Evolutionary conservation across 1,139 yeast species (phyloP).

Genomic region (Lodderomyces elongisporus): DNA sequence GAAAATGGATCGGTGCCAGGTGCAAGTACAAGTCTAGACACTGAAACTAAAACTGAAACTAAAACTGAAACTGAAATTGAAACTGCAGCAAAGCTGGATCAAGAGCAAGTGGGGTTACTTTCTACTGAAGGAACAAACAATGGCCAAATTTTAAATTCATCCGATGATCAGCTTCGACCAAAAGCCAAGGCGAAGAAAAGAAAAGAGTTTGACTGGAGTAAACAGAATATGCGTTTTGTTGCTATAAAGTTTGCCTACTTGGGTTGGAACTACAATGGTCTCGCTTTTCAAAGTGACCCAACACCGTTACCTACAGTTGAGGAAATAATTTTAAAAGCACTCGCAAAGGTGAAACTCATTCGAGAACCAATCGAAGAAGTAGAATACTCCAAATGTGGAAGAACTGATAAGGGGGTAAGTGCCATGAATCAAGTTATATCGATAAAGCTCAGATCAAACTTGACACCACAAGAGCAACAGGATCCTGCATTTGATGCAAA

Average conservation of each 20-base stretch:
- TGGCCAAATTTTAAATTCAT: not conserved
- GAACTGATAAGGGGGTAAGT: slow-evolving; percentile 96
- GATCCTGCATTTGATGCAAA: slow-evolving; percentile 49
- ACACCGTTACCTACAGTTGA: slow-evolving; percentile 89
- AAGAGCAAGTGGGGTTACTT: no score
- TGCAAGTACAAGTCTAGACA: not conserved
- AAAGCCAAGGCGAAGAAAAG: slow-evolving; percentile 19
- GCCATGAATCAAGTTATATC: slow-evolving; percentile 95
- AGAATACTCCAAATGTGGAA: slow-evolving; percentile 84
- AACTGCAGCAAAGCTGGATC: slow-evolving; percentile 1
- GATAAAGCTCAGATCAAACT: slow-evolving; percentile 63
- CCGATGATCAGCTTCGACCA: not conserved
- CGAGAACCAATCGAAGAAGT: slow-evolving; percentile 58
- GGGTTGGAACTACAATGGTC: slow-evolving; percentile 93
- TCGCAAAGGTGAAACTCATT: slow-evolving; percentile 63
- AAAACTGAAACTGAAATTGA: no score
- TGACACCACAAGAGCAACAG: slow-evolving; percentile 54
- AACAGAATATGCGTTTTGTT: slow-evolving; percentile 61
- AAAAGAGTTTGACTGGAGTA: slow-evolving; percentile 64
- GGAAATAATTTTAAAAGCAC: slow-evolving; percentile 64
- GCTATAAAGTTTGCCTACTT: slow-evolving; percentile 82
- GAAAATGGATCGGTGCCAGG: no score
- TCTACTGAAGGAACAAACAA: not conserved
- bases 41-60: not conserved
- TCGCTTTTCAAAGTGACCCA: slow-evolving; percentile 71